Evolutionary conservation across 2,329 filamentous ascomycete genomes (phyloP), one percentile per base, ranked within the genome.

Genomic region (Aphanoascus verrucosus): DNA sequence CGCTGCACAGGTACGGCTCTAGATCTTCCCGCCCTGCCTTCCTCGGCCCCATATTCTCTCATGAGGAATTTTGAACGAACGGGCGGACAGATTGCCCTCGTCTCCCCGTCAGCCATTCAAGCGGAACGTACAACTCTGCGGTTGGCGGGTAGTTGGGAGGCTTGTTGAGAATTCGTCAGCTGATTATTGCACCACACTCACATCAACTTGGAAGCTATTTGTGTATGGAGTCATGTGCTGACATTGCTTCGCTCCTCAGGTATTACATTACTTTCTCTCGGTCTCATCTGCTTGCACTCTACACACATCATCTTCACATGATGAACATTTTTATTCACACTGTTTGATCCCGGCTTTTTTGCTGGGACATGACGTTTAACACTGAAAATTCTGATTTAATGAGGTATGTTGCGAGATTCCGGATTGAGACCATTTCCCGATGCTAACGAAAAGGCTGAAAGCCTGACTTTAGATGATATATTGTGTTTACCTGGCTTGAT

Each of bases 341-440:
- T 83, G 79, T 82, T 80, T 81, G 80, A 83, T 72, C 74, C 69
- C 69, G 69, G 65, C 67, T 67, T 69, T 64, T 66, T 69, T 74
- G 71, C 72, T 69, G 63, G 75, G 72, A 69, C 61, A 77, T 82
- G 79, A 78, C 77, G 74, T 72, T 70, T 65, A 67, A 76, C 76
- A 79, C 74, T 75, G 72, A 79, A 79, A 80, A 82, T 80, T 82
- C 80, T 83, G 80, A 83, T 82, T 82, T 82, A 82, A 82, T 82
- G 79, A 82, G 79, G 79, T 76, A 64, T 62, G 71, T 68, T 42
- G 28, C 38, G 11, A 12, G 20, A 19, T 20, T 9, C 19, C 9
- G 4, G 47, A 41, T 35, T 49, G 55, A 45, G 51, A 55, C 44
- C 38, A 58, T 49, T 45, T 59, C 58, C 45, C 49, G 52, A 64